Percentiles rank a stretch among this genome's conserved stretches.
Evolutionary conservation across 805 yeast genomes (phyloP).

Genomic region (Cyberlindnera mrakii): DNA sequence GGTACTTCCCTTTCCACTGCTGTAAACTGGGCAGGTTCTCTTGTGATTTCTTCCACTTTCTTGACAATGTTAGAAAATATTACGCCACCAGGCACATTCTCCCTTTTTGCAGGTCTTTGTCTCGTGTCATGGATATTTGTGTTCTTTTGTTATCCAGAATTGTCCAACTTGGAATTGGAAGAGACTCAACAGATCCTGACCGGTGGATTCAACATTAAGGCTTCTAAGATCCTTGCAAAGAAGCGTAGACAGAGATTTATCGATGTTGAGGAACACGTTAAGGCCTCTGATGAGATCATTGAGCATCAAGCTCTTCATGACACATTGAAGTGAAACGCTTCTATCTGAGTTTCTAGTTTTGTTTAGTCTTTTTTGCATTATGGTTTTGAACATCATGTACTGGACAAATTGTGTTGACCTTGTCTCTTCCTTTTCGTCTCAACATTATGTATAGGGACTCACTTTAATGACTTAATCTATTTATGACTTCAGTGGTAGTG

Average conservation of each 20-base stretch:
- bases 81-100: constrained; percentile 93
- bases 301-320: constrained; percentile 10
- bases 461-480: too few relatives aligned
- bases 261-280: constrained; percentile 21
- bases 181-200: constrained; percentile 79
- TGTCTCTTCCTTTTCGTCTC: too few relatives aligned
- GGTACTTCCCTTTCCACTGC: constrained; percentile 91
- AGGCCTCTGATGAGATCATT: constrained; percentile 24
- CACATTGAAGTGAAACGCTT: too few relatives aligned
- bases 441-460: too few relatives aligned
- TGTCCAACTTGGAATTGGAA: constrained; percentile 84
- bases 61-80: constrained; percentile 90
- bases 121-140: constrained; percentile 66
- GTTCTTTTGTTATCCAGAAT: constrained; percentile 85
- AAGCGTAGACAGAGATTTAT: constrained; percentile 27
- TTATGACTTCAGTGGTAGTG: too few relatives aligned
- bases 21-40: constrained; percentile 92
- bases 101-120: constrained; percentile 81
- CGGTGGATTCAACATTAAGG: constrained; percentile 82
- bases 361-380: too few relatives aligned
- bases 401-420: too few relatives aligned
- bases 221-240: constrained; percentile 49
- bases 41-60: constrained; percentile 86
- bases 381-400: too few relatives aligned
- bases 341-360: too few relatives aligned